Conservation (phyloP, 73 alveolate species). For the Tetrahymena thermophila region DNA sequence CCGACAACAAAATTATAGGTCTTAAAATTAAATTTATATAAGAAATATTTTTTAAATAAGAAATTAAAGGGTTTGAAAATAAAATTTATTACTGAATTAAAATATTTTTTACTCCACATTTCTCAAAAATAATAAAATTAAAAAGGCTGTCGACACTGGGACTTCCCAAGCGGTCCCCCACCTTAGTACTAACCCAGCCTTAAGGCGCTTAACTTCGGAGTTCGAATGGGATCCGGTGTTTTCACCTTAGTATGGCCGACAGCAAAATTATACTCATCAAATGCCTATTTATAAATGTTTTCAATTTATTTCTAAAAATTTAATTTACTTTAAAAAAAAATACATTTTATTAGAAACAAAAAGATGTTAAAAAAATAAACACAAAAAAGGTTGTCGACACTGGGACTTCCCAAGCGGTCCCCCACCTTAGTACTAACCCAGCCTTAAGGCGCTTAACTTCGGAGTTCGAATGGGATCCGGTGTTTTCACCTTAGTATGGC, state of each 20-base stretch:
- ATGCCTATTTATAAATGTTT: too few relatives aligned
- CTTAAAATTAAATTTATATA: too few relatives aligned
- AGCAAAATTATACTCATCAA: slow-evolving; percentile 50
- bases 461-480: slow-evolving; percentile 99
- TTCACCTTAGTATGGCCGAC: slow-evolving; percentile 98
- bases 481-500: slow-evolving; percentile 98
- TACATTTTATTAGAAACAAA: too few relatives aligned
- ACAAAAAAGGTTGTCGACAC: not conserved
- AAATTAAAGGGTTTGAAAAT: too few relatives aligned
- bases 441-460: slow-evolving; percentile 99
- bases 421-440: slow-evolving; percentile 99
- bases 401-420: slow-evolving; percentile 99
- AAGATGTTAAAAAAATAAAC: too few relatives aligned
- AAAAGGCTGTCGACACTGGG: slow-evolving; percentile 27
- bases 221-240: slow-evolving; percentile 99
- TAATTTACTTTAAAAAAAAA: too few relatives aligned
- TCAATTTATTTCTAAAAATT: too few relatives aligned
- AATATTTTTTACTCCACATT: too few relatives aligned
- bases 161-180: slow-evolving; percentile 99
- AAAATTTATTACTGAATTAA: too few relatives aligned
- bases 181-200: slow-evolving; percentile 98
- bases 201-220: slow-evolving; percentile 99
- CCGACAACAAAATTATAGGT: slow-evolving; percentile 71
- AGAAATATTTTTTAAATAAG: too few relatives aligned
- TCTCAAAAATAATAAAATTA: too few relatives aligned